Conservation (phyloP, 108 stramenopile genomes). For the Cyclotella kingstonii region DNA sequence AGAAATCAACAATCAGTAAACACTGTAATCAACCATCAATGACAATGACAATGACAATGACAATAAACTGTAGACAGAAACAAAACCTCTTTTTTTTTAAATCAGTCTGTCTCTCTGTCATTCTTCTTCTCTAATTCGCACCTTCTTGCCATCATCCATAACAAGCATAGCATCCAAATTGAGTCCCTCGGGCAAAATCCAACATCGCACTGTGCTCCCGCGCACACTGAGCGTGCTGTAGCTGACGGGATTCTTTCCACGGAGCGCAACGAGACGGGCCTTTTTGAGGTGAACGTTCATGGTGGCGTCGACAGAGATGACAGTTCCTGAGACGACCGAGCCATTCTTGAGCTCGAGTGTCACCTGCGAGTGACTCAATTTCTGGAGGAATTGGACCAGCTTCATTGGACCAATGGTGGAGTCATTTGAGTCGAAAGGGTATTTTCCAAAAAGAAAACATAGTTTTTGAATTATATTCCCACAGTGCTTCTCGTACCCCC, state of each 20-base stretch:
- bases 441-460: no score
- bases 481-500: no score
- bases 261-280: constrained; percentile 94
- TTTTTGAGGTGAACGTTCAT: constrained; percentile 99
- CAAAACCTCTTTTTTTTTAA: no score
- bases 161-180: constrained; percentile 97
- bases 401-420: no score
- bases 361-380: constrained; percentile 95
- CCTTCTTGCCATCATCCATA: constrained; percentile 94
- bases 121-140: constrained; percentile 18
- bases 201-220: constrained; percentile 92
- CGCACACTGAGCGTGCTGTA: constrained; percentile 92
- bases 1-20: background rate
- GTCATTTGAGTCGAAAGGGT: no score
- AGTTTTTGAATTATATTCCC: no score
- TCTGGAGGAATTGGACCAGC: constrained; percentile 96
- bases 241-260: constrained; percentile 87
- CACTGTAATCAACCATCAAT: no score
- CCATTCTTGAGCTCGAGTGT: constrained; percentile 99
- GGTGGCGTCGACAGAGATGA: constrained; percentile 95
- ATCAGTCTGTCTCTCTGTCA: background rate
- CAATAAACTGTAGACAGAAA: no score
- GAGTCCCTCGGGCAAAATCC: constrained; percentile 95
- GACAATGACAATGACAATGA: no score
- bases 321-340: constrained; percentile 94